A percentile compares a stretch with the other conserved stretches of the same genome.
Evolutionary conservation across 225 moss, liverwort and hornwort genomes (phyloP).

Genomic region (Marchantia polymorpha): DNA sequence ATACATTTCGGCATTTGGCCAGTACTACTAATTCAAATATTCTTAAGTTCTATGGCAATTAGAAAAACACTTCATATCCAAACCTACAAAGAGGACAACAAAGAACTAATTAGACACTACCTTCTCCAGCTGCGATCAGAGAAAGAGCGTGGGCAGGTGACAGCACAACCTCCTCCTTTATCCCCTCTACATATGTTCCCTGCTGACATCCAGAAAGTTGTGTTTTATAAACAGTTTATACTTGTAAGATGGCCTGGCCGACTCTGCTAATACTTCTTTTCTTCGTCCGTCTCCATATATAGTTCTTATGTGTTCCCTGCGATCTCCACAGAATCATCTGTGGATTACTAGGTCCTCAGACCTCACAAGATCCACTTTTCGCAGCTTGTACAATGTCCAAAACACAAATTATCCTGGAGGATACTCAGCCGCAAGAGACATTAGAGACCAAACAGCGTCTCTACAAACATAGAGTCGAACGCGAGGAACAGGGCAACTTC

Average conservation of each 20-base stretch:
- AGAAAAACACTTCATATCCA: too few species aligned
- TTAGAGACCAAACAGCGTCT: background rate
- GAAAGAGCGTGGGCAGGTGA: constrained; percentile 96
- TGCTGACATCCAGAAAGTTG: constrained; percentile 40
- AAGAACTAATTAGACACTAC: constrained; percentile 30
- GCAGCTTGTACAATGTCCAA: background rate
- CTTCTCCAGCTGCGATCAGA: constrained; percentile 98
- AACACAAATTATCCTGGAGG: background rate
- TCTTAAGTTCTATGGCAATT: too few species aligned
- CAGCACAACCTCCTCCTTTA: constrained; percentile 96
- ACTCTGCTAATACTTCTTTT: background rate
- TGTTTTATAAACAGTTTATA: background rate
- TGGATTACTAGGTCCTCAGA: background rate
- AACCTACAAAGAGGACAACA: too few species aligned
- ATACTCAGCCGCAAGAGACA: background rate
- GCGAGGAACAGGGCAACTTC: background rate
- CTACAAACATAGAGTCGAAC: background rate
- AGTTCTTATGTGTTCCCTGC: background rate
- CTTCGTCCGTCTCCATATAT: background rate
- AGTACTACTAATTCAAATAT: too few species aligned
- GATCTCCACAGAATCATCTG: background rate
- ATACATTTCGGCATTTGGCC: too few species aligned
- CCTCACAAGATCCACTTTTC: background rate
- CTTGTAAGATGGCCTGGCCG: background rate
- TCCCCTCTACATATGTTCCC: constrained; percentile 98